Conservation (phyloP, 2,329 filamentous ascomycete species). For the Kalmusia sp. region DNA sequence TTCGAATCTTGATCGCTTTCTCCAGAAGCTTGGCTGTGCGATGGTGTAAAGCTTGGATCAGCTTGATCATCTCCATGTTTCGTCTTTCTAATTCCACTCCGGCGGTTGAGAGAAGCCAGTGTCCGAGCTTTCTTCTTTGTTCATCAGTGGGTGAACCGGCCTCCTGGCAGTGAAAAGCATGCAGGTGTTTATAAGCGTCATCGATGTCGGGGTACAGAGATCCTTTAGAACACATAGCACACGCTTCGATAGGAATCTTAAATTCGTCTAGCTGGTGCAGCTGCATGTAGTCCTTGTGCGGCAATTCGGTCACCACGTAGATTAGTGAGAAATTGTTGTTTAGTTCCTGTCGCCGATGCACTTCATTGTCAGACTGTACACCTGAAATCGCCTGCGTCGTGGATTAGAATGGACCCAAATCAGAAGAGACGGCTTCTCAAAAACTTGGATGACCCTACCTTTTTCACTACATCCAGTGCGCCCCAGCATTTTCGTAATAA, state of each 20-base stretch:
- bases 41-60: neutral
- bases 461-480: too few species aligned
- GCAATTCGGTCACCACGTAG: neutral
- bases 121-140: neutral
- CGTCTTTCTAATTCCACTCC: neutral
- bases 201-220: neutral
- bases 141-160: neutral
- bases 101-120: slow-evolving; percentile 3
- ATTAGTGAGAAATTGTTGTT: neutral
- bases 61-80: slow-evolving; percentile 5
- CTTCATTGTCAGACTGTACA: neutral
- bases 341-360: neutral
- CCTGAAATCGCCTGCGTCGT: too few species aligned
- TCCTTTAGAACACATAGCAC: neutral
- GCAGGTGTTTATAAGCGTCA: slow-evolving; percentile 6
- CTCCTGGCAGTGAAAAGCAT: neutral
- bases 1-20: slow-evolving; percentile 9
- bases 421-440: too few species aligned
- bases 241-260: neutral
- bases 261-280: neutral
- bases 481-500: slow-evolving; percentile 10
- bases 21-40: slow-evolving; percentile 4
- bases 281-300: neutral
- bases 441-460: neutral
- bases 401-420: too few species aligned